Evolutionary conservation across 1,139 yeast species (phyloP), one percentile per base, ranked within the genome.

Genomic region (Kurtzmaniella quercitrusa): DNA sequence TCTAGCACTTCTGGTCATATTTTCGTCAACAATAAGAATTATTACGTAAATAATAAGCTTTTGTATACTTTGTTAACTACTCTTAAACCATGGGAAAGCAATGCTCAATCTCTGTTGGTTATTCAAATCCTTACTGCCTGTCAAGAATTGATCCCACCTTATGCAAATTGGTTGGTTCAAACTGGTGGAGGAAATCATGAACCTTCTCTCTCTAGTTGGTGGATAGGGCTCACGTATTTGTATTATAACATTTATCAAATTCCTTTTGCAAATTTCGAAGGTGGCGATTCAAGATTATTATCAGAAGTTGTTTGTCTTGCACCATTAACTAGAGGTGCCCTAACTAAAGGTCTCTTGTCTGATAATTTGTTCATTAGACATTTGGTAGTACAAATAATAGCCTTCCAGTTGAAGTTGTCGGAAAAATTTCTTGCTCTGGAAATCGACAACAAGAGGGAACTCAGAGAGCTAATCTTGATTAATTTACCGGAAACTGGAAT

Each of bases 71-170:
- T 89, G 8, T 58, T 89, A 19, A 80, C 81, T 9, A 68, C 74
- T 21, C 68, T 91, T 50, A 88, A 86, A 55, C 95, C 97, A 0
- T 85, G 93, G 88, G 91, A 86, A 50, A 83, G 85, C 49, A 73
- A 73, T 15, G 52, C 65, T 29, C 95, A 89, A 53, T 68, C 83
- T 46, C 74, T 75, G 33, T 69, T 85, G 23, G 76, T 76, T 1
- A 56, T 79, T 9, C 59, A 65, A n/a, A 73, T 85, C 15, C 64
- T 91, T 38, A 49, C 62, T 2, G 56, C 68, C 29, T 72, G 80
- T 40, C 85, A 88, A 1, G 97, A 90, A 55, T 69, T 93, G 33
- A 73, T 88, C 1, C 80, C 90, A 1, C 87, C 91, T 1, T 91
- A 85, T 51, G 72, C 81, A 59, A 70, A 77, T 41, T 75, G 81